Conservation (phyloP, 179 eudicot species). For the Vitellaria paradoxa region DNA sequence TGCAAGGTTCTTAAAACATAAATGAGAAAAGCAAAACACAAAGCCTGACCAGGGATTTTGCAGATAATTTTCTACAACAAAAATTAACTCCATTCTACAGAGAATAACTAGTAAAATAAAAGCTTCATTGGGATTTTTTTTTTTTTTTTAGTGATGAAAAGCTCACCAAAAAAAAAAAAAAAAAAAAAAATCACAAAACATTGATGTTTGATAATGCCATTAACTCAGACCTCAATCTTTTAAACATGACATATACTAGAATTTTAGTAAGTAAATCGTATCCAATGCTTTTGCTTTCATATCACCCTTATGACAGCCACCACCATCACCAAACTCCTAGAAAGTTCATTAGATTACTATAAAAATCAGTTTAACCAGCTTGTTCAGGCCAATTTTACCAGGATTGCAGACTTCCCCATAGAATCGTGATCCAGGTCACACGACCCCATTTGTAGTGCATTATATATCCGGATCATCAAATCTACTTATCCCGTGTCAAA, state of each 20-base stretch:
- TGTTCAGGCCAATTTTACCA: neutral
- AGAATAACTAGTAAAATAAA: neutral
- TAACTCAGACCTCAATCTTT: neutral
- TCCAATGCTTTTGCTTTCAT: neutral
- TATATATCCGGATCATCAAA: no score
- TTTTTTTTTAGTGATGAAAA: neutral
- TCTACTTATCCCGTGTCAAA: no score
- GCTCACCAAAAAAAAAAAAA: no score
- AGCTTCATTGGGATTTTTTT: neutral
- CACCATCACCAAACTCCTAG: neutral
- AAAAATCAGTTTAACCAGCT: neutral
- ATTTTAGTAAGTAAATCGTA: neutral
- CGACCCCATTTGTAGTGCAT: no score
- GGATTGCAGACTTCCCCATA: no score
- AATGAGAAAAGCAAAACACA: neutral
- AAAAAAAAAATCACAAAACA: neutral
- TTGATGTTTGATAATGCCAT: neutral
- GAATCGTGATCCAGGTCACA: neutral
- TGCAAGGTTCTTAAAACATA: neutral
- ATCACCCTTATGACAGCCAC: neutral
- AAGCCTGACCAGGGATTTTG: neutral
- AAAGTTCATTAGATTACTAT: neutral
- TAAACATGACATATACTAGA: neutral
- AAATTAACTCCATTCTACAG: neutral
- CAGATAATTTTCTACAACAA: neutral